A percentile compares a stretch with the other conserved stretches of the same genome.
These are phyloP conservation scores for Solanum medicagineum DNA, from an alignment of 257 asterid genomes.

Conservation along the genomic window DNA sequence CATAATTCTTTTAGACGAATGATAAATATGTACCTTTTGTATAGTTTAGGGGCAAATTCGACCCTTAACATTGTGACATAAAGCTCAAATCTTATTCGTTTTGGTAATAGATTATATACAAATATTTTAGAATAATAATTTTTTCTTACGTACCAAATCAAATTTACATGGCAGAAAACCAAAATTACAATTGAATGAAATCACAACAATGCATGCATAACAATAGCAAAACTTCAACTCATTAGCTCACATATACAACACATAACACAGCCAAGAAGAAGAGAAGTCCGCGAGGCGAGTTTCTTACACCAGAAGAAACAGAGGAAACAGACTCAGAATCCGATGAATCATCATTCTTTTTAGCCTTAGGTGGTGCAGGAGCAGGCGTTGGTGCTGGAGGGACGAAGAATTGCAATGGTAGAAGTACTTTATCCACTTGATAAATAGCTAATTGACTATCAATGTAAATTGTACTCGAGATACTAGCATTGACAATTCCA, in stretches of 20 bases:
- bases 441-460: slow-evolving; percentile 40
- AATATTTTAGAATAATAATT: not conserved
- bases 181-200: not conserved
- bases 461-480: slow-evolving; percentile 21
- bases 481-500: slow-evolving; percentile 36
- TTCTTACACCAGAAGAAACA: slow-evolving; percentile 19
- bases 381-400: slow-evolving; percentile 36
- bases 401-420: slow-evolving; percentile 30
- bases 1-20: not conserved
- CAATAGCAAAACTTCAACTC: not conserved
- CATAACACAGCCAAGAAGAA: not conserved
- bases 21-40: not conserved
- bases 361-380: slow-evolving; percentile 33
- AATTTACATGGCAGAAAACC: not conserved
- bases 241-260: not conserved
- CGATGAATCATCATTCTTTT: slow-evolving; percentile 6
- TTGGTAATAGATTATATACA: not conserved
- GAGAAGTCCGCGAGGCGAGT: not conserved
- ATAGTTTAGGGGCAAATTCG: not conserved
- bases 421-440: slow-evolving; percentile 35
- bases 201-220: not conserved
- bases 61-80: not conserved
- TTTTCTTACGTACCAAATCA: not conserved
- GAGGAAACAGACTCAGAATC: not conserved
- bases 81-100: not conserved